These are phyloP conservation scores for Teratosphaeria nubilosa DNA, from an alignment of 2,329 filamentous ascomycete genomes.

Conservation along the genomic window DNA sequence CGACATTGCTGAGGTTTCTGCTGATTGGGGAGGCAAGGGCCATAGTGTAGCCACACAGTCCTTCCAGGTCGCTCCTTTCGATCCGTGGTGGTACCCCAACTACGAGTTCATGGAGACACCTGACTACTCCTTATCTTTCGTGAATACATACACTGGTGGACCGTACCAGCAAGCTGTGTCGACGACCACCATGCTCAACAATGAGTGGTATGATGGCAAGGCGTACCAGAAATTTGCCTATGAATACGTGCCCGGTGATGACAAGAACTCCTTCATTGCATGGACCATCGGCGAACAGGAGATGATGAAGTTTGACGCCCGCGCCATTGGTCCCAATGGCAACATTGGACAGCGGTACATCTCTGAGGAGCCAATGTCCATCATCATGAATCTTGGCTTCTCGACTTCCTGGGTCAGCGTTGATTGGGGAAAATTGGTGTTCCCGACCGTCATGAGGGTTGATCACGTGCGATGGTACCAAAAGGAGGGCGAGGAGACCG, in stretches of 20 bases:
- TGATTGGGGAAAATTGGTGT: conserved; percentile 34
- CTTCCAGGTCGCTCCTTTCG: conserved; percentile 41
- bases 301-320: conserved; percentile 43
- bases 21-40: conserved; percentile 30
- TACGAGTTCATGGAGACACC: conserved; percentile 43
- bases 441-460: conserved; percentile 43
- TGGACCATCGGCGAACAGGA: conserved; percentile 45
- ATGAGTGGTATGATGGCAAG: conserved; percentile 45
- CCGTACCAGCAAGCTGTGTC: conserved; percentile 48
- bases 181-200: conserved; percentile 45
- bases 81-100: conserved; percentile 43
- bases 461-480: conserved; percentile 49
- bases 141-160: conserved; percentile 45
- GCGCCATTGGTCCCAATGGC: conserved; percentile 44
- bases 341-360: conserved; percentile 41
- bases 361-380: conserved; percentile 44
- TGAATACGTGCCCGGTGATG: conserved; percentile 43
- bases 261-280: conserved; percentile 35
- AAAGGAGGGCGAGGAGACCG: conserved; percentile 34
- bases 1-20: conserved; percentile 39
- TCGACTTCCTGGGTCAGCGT: conserved; percentile 42
- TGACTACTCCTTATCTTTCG: conserved; percentile 35
- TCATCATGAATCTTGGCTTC: conserved; percentile 45
- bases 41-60: conserved; percentile 39
- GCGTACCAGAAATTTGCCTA: conserved; percentile 47